Percentiles rank a stretch among this genome's conserved stretches.
These are phyloP conservation scores for Yamadazyma insecticola DNA, from an alignment of 805 yeast genomes.

Conservation along the genomic window DNA sequence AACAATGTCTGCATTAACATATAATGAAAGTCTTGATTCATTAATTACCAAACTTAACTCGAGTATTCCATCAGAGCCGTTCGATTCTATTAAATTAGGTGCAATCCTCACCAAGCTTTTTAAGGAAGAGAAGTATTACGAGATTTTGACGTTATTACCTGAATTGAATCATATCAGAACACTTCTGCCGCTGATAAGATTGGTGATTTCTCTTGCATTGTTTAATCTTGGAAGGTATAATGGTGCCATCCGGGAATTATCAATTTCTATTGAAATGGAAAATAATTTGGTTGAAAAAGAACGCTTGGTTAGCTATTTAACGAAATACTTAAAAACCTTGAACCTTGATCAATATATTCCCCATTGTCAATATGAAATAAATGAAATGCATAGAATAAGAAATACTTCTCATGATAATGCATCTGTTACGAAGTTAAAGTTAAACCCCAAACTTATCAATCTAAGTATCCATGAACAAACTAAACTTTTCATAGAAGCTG, in stretches of 20 bases:
- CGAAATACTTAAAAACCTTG: conserved; percentile 12
- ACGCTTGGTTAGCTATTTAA: conserved; percentile 9
- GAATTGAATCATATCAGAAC: conserved; percentile 3
- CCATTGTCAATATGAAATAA: no score
- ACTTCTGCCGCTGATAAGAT: conserved; percentile 10
- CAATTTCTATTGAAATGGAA: conserved; percentile 21
- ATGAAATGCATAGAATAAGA: no score
- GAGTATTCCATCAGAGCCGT: no score
- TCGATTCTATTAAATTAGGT: no score
- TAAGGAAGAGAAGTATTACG: conserved; percentile 12
- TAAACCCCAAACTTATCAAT: no score
- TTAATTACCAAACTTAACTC: no score
- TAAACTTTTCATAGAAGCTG: conserved; percentile 8
- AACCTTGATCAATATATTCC: conserved; percentile 2
- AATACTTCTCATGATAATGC: no score
- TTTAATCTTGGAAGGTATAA: conserved; percentile 19
- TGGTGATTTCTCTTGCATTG: conserved; percentile 15
- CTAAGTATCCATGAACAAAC: conserved; percentile 23
- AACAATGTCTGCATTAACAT: no score
- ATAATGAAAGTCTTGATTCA: no score
- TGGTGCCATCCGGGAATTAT: conserved; percentile 20
- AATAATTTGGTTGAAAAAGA: conserved; percentile 11
- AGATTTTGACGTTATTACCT: conserved; percentile 13
- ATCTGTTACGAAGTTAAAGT: no score
- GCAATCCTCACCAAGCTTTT: no score